Evolutionary conservation across 257 asterid species (phyloP), one percentile per base, ranked within the genome.

Genomic region (Solanum peruvianum): DNA sequence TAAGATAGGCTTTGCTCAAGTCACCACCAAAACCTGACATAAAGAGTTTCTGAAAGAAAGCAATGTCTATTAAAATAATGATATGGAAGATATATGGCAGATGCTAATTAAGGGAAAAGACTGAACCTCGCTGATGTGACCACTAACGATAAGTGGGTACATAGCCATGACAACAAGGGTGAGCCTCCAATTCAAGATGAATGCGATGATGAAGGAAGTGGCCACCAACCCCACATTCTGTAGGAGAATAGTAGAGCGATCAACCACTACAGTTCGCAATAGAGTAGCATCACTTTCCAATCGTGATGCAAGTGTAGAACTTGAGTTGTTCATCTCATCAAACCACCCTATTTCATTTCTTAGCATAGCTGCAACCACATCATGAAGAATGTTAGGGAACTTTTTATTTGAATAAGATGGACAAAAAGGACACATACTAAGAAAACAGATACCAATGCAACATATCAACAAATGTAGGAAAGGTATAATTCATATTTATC

Each of bases 111-210:
- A 72, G 62, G 69, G 83, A 75, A 35, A 84, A 88, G 78, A 45
- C 12, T 25, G 67, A 72, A 97, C 99, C 99, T 97, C 99, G 47
- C 99, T 97, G 87, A 97, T 97, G 87, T 97, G 99, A 58, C 99
- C 99, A 77, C 98, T 95, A 77, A 97, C 94, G 9, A 94, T 91
- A 31, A 97, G 89, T 1, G 99, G 99, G 90, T 94, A 97, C 73
- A 94, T 93, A 66, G 99, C 98, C 62, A 97, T 91, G 91, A 97
- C 98, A 7, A 97, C 96, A 23, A 97, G 99, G 25, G 99, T 91
- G 77, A 97, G 99, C 84, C 99, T 92, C 99, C 99, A 97, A 94
- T 97, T 97, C 93, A 97, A 90, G 93, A 94, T 94, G 94, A 95
- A 95, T 86, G 98, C 95, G 27, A 97, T 94, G 85, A 97, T 76